These are phyloP conservation scores for Agaricus sinodeliciosus DNA, from an alignment of 768 basidiomycete genomes.

Conservation along the genomic window DNA sequence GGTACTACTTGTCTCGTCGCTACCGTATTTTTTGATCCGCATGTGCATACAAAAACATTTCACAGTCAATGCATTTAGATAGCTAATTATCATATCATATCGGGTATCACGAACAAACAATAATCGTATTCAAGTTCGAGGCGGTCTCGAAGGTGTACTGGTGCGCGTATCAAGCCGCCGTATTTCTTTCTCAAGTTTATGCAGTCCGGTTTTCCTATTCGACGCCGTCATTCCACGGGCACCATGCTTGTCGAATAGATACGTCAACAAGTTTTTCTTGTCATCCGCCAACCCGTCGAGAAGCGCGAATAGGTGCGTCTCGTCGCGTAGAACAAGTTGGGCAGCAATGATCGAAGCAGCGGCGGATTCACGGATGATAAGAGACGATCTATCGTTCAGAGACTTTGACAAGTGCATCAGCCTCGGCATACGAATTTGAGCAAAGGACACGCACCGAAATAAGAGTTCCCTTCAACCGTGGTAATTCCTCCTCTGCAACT, in stretches of 20 bases:
- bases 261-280: constrained; percentile 86
- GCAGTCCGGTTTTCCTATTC: constrained; percentile 43
- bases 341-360: constrained; percentile 80
- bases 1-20: constrained; percentile 40
- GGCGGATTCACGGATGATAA: constrained; percentile 80
- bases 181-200: constrained; percentile 76
- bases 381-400: constrained; percentile 61
- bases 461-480: constrained; percentile 64
- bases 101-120: constrained; percentile 2
- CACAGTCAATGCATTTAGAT: not conserved
- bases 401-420: constrained; percentile 33
- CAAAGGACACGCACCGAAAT: constrained; percentile 48
- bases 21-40: constrained; percentile 22
- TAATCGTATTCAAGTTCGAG: not conserved
- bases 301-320: constrained; percentile 74
- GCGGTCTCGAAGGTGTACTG: constrained; percentile 54
- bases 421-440: not conserved
- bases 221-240: constrained; percentile 43
- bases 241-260: constrained; percentile 84
- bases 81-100: constrained; percentile 2
- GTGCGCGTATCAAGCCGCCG: constrained; percentile 72
- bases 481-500: constrained; percentile 83
- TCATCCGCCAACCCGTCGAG: constrained; percentile 81
- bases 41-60: no score
- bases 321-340: constrained; percentile 76